A percentile compares a stretch with the other conserved stretches of the same genome.
Evolutionary conservation across 129 eudicot species (phyloP).

Genomic region (Helianthus tuberosus): DNA sequence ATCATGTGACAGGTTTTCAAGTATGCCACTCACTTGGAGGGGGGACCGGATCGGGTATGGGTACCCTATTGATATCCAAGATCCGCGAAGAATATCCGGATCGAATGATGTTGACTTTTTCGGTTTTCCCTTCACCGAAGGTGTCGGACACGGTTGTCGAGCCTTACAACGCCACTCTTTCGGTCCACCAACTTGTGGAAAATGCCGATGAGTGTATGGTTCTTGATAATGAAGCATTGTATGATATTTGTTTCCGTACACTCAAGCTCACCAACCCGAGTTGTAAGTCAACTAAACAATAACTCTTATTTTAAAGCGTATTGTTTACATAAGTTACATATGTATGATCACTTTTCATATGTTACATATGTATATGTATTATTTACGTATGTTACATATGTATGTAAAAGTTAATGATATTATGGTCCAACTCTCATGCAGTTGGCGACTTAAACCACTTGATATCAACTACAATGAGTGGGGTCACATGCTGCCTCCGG

Average conservation of each 20-base stretch:
- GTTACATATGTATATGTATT: no score
- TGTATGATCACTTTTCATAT: no score
- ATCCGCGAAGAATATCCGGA: conserved; percentile 88
- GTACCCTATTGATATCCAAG: conserved; percentile 76
- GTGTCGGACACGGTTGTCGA: conserved; percentile 91
- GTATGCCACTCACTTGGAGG: conserved; percentile 88
- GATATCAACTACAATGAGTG: conserved; percentile 83
- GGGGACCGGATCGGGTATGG: conserved; percentile 88
- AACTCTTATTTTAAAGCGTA: background rate
- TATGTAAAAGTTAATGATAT: background rate
- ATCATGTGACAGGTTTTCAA: conserved; percentile 56
- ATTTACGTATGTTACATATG: background rate
- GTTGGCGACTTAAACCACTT: conserved; percentile 86
- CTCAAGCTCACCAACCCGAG: conserved; percentile 86
- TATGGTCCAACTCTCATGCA: conserved; percentile 16
- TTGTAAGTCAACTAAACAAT: conserved; percentile 53
- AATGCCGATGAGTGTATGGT: conserved; percentile 94
- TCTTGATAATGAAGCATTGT: conserved; percentile 79
- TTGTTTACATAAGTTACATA: no score
- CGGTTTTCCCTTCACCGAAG: conserved; percentile 85
- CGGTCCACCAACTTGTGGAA: conserved; percentile 84
- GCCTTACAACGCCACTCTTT: conserved; percentile 88
- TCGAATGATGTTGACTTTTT: conserved; percentile 85
- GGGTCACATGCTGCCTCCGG: conserved; percentile 81
- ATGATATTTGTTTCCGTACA: conserved; percentile 85